A percentile compares a stretch with the other conserved stretches of the same genome.
Evolutionary conservation across 1,284 basidiomycete genomes (phyloP).

Genomic region (Porodaedalea pini): DNA sequence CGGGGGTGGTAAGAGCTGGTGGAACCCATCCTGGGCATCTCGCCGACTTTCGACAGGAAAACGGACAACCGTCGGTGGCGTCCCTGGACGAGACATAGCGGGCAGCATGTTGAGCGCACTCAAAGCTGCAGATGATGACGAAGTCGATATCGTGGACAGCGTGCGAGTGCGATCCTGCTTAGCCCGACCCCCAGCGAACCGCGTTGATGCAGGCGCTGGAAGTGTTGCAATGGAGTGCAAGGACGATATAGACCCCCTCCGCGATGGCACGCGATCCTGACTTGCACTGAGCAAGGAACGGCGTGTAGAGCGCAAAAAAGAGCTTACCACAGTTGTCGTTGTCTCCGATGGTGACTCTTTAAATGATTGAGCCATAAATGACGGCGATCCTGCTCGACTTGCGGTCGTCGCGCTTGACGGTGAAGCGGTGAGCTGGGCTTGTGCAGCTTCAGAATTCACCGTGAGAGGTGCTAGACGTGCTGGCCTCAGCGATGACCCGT

Average conservation of each 20-base stretch:
- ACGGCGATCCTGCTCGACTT: slow-evolving; percentile 33
- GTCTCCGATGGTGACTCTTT: slow-evolving; percentile 30
- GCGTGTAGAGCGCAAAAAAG: too few relatives aligned
- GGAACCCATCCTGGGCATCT: slow-evolving; percentile 51
- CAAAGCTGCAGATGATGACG: slow-evolving; percentile 59
- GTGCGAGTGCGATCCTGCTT: slow-evolving; percentile 58
- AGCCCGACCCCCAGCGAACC: slow-evolving; percentile 32
- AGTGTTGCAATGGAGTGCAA: slow-evolving; percentile 59
- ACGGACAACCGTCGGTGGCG: slow-evolving; percentile 42
- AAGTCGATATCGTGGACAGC: slow-evolving; percentile 58
- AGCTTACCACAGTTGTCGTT: too few relatives aligned
- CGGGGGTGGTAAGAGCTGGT: slow-evolving; percentile 64
- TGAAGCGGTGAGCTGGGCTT: slow-evolving; percentile 41
- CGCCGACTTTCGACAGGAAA: slow-evolving; percentile 57
- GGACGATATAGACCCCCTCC: slow-evolving; percentile 61
- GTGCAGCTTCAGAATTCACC: slow-evolving; percentile 50
- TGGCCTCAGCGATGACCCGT: slow-evolving; percentile 40
- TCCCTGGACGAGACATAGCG: slow-evolving; percentile 45
- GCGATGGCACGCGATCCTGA: slow-evolving; percentile 22
- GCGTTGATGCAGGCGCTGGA: slow-evolving; percentile 40
- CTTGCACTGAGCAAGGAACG: too few relatives aligned
- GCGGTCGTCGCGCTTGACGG: slow-evolving; percentile 32
- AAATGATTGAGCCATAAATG: slow-evolving; percentile 35
- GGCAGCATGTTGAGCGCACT: slow-evolving; percentile 61
- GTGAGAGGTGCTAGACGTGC: slow-evolving; percentile 60